Base-by-base conservation (phyloP, 257 asterid genomes). In the Solanum ossicruentum region DNA sequence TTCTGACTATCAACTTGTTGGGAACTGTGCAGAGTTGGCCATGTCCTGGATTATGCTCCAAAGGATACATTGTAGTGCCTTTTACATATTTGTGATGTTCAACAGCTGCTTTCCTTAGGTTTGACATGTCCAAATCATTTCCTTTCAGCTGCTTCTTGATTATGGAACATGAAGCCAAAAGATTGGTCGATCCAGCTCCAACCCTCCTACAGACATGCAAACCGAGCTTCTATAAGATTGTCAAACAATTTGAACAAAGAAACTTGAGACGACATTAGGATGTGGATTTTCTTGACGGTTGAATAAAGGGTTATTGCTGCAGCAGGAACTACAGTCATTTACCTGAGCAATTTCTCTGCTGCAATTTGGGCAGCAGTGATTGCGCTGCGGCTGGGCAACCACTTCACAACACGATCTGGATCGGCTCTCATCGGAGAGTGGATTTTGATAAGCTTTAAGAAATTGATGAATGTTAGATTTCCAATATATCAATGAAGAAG, bases 341-440 rank as follows among this genome's bases (percentile, higher is more conserved):
- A 95, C 98, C 97, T 90, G 88, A 93, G 85, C 86, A 94, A 69
- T 84, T 93, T 93, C 91, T 92, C 98, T 43, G 98, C 92, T 56
- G 96, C 98, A 71, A 93, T 85, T 84, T 96, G 93, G 86, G 99
- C 96, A 65, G 97, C 97, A 55, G 88, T 83, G 45, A 94, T 90
- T 83, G 91, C 83, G 83, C 91, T 89, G 80, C 75, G 93, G 88
- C 93, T 94, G 3, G 99, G 98, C 8, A 93, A 90, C 92, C 92
- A 95, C 88, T 92, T 92, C 89, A 95, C 92, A 49, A 85, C 91
- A 87, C 98, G 94, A 81, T 92, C 91, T 86, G 95, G 97, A 92
- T 95, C 94, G 11, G 96, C 90, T 60, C 99, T 92, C 98, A 94
- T 94, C 67, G 99, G 99, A 82, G 99, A 95, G 90, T 94, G 98